A percentile compares a stretch with the other conserved stretches of the same genome.
These are phyloP conservation scores for Murraya koenigii DNA, from an alignment of 345 rosid species.

Conservation along the genomic window DNA sequence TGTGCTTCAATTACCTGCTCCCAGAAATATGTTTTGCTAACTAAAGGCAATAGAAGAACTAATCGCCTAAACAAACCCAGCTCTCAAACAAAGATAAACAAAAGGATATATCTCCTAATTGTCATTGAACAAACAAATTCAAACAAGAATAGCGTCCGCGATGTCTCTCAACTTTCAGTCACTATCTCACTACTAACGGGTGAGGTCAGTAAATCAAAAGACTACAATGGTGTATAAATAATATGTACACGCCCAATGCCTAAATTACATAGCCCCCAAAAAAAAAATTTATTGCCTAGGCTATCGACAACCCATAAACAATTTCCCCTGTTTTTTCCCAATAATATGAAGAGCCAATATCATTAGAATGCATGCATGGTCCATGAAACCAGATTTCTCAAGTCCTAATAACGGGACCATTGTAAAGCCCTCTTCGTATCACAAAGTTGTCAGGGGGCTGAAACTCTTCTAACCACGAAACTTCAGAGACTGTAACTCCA, in stretches of 20 bases:
- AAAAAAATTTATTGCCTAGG: slow-evolving; percentile 22
- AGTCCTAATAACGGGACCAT: slow-evolving; percentile 75
- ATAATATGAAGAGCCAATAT: slow-evolving; percentile 2
- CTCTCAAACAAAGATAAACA: background rate
- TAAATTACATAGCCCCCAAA: slow-evolving; percentile 15
- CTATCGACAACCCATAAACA: slow-evolving; percentile 11
- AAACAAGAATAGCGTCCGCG: slow-evolving; percentile 2
- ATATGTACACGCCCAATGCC: slow-evolving; percentile 37
- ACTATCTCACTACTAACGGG: slow-evolving; percentile 23
- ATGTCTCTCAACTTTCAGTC: slow-evolving; percentile 8
- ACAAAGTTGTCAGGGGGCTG: slow-evolving; percentile 82
- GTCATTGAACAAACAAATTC: slow-evolving; percentile 9
- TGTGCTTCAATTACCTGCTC: background rate
- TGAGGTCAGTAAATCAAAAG: slow-evolving; percentile 24
- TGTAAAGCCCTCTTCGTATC: slow-evolving; percentile 61
- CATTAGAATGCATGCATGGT: slow-evolving; percentile 11
- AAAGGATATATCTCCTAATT: slow-evolving; percentile 4
- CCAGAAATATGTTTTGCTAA: background rate
- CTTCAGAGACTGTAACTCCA: slow-evolving; percentile 47
- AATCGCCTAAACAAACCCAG: background rate
- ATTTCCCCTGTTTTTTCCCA: slow-evolving; percentile 3
- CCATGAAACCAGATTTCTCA: slow-evolving; percentile 31
- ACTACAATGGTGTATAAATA: slow-evolving; percentile 15
- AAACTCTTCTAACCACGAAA: slow-evolving; percentile 82
- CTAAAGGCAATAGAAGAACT: background rate